Percentiles rank a stretch among this genome's conserved stretches.
These are phyloP conservation scores for Nemophila menziesii DNA, from an alignment of 257 asterid species.

Conservation along the genomic window DNA sequence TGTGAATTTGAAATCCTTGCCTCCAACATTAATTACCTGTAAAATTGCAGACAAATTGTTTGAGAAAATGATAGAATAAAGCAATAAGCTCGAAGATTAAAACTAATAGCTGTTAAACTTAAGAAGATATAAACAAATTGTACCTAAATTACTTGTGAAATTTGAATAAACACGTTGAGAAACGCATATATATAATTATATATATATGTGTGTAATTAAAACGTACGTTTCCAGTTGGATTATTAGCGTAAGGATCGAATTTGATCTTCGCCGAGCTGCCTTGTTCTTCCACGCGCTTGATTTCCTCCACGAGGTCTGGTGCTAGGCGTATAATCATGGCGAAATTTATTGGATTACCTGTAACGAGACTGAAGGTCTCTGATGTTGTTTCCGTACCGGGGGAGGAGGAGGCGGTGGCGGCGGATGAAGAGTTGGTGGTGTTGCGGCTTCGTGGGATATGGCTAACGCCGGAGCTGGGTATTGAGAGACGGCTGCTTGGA, in stretches of 20 bases:
- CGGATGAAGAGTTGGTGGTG: conserved; percentile 13
- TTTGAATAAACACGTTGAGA: neutral
- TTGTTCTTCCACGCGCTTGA: conserved; percentile 81
- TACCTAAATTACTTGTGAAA: no score
- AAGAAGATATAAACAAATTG: neutral
- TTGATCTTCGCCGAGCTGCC: conserved; percentile 67
- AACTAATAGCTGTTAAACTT: neutral
- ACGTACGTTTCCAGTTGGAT: conserved; percentile 74
- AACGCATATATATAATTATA: neutral
- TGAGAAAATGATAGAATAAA: neutral
- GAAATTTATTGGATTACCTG: conserved; percentile 67
- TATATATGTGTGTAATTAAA: no score
- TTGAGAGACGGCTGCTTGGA: conserved; percentile 39
- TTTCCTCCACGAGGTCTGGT: conserved; percentile 96
- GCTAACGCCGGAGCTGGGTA: conserved; percentile 33
- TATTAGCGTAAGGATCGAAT: conserved; percentile 73
- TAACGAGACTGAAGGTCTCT: conserved; percentile 50
- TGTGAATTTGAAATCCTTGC: conserved; percentile 73
- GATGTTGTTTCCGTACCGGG: conserved; percentile 26
- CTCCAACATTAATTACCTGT: conserved; percentile 88
- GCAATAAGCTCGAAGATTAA: no score
- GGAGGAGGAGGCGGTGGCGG: conserved; percentile 22
- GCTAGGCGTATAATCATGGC: conserved; percentile 81
- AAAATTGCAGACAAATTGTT: no score
- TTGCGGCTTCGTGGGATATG: conserved; percentile 41